Evolutionary conservation across 2,329 filamentous ascomycete genomes (phyloP).

Genomic region (Fusarium hainanense): DNA sequence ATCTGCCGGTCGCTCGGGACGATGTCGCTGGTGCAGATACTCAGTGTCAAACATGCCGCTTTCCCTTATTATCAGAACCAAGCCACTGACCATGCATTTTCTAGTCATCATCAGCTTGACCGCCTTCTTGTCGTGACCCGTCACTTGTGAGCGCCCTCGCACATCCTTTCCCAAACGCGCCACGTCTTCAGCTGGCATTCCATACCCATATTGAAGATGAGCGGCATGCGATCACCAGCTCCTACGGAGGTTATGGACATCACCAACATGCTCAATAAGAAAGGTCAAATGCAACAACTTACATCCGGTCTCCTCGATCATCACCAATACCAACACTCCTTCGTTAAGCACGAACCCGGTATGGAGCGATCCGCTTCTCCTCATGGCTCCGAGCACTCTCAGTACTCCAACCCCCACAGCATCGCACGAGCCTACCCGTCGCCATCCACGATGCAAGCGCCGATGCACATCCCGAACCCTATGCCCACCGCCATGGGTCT

Average conservation of each 20-base stretch:
- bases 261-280: slow-evolving; percentile 64
- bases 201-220: slow-evolving; percentile 44
- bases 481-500: slow-evolving; percentile 58
- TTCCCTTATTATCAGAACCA: not conserved
- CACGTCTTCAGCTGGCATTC: slow-evolving; percentile 35
- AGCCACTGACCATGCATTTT: slow-evolving; percentile 34
- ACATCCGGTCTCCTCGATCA: slow-evolving; percentile 49
- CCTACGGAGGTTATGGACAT: slow-evolving; percentile 64
- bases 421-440: slow-evolving; percentile 64
- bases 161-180: slow-evolving; percentile 36
- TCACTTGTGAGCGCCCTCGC: slow-evolving; percentile 38
- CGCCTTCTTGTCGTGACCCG: slow-evolving; percentile 43
- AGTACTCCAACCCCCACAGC: slow-evolving; percentile 63
- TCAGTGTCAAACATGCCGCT: slow-evolving; percentile 9
- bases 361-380: slow-evolving; percentile 68
- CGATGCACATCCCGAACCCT: slow-evolving; percentile 59
- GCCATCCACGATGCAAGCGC: slow-evolving; percentile 62
- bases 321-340: slow-evolving; percentile 46
- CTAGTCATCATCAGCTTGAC: slow-evolving; percentile 40
- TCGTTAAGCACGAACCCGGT: slow-evolving; percentile 52
- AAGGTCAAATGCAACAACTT: slow-evolving; percentile 54
- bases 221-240: slow-evolving; percentile 57
- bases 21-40: slow-evolving; percentile 8
- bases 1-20: slow-evolving; percentile 15
- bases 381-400: slow-evolving; percentile 69